Percentiles rank a stretch among this genome's conserved stretches.
phyloP scores from a whole-genome alignment of 140 eudicot species.

The Cichorium intybus region DNA sequence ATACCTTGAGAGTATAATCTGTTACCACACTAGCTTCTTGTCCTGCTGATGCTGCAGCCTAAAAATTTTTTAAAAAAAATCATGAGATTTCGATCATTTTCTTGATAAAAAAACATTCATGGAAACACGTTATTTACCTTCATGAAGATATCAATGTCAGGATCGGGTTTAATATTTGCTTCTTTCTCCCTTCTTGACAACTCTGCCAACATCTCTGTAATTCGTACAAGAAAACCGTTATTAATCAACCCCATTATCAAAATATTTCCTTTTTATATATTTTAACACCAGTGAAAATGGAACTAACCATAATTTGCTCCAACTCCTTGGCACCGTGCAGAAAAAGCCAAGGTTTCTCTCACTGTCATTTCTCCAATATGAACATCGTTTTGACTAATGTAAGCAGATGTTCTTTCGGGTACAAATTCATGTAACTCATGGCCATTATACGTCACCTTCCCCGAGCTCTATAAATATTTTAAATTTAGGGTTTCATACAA shows the following conservation, averaged over 20 bases:
- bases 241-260: neutral
- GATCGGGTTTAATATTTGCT: neutral
- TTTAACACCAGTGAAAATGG: neutral
- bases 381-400: constrained; percentile 59
- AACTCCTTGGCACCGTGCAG: constrained; percentile 66
- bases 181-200: neutral
- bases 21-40: neutral
- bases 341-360: constrained; percentile 61
- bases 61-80: too few species aligned
- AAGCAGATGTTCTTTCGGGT: constrained; percentile 67
- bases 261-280: neutral
- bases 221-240: neutral
- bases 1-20: neutral
- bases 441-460: constrained; percentile 58
- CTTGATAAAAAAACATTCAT: neutral
- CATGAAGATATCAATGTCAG: neutral
- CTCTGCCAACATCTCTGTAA: neutral
- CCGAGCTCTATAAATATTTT: constrained; percentile 27
- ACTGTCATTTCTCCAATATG: constrained; percentile 73
- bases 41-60: neutral
- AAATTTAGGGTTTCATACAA: neutral
- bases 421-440: constrained; percentile 51
- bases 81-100: neutral
- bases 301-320: constrained; percentile 58
- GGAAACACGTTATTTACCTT: neutral